phyloP scores from a whole-genome alignment of 2,329 filamentous ascomycete genomes.

The Pestalotiopsis sp. region DNA sequence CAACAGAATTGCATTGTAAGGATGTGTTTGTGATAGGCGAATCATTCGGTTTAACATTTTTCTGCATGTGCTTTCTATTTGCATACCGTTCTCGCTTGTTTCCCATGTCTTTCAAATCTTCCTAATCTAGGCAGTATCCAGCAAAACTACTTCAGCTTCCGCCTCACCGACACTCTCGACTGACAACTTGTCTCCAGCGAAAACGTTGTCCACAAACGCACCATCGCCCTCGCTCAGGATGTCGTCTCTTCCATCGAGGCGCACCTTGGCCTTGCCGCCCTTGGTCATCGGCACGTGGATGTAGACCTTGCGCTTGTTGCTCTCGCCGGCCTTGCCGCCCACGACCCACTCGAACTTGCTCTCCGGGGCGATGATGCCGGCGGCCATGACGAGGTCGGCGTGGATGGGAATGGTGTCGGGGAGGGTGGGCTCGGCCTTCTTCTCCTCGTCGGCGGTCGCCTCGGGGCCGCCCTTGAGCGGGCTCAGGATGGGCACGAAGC shows the following conservation, averaged over 20 bases:
- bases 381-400: slow-evolving; percentile 82
- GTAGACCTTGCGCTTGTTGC: slow-evolving; percentile 71
- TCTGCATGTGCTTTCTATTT: background rate
- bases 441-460: slow-evolving; percentile 64
- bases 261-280: slow-evolving; percentile 71
- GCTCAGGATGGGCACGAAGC: slow-evolving; percentile 75
- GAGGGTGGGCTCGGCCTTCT: slow-evolving; percentile 61
- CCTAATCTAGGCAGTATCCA: slow-evolving; percentile 58
- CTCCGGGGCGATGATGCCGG: slow-evolving; percentile 69
- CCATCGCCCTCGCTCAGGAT: slow-evolving; percentile 78
- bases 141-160: slow-evolving; percentile 69
- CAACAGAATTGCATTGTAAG: too few species aligned
- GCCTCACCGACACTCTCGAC: slow-evolving; percentile 70
- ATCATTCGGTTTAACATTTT: background rate
- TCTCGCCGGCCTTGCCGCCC: slow-evolving; percentile 57
- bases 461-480: slow-evolving; percentile 68
- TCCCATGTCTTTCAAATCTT: background rate
- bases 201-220: slow-evolving; percentile 70
- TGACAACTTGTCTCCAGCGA: slow-evolving; percentile 62
- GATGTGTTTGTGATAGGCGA: too few species aligned
- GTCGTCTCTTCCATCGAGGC: slow-evolving; percentile 66
- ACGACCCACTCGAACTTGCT: slow-evolving; percentile 72
- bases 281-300: slow-evolving; percentile 82
- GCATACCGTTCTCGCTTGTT: too few species aligned
- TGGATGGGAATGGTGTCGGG: slow-evolving; percentile 78